Conservation (phyloP, 768 basidiomycete species). For the Tulasnella sp. region DNA sequence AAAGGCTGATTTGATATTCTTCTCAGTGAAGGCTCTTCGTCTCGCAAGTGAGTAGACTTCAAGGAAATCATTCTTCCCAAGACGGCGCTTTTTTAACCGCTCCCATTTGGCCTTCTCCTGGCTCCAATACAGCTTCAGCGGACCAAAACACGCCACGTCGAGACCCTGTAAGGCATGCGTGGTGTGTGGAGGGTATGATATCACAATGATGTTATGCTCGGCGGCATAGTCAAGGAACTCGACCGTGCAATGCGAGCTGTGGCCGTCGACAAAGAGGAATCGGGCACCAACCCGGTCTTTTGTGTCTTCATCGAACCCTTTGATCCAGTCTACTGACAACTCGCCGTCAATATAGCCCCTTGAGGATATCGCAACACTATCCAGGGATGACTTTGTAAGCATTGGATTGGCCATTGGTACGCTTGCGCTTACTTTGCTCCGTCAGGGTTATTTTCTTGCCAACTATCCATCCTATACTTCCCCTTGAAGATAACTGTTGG, state of each 20-base stretch:
- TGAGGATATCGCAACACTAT: not conserved
- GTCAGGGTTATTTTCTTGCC: constrained; percentile 18
- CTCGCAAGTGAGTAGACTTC: constrained; percentile 33
- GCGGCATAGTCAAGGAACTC: constrained; percentile 37
- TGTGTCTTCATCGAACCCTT: constrained; percentile 44
- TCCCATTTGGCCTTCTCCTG: constrained; percentile 36
- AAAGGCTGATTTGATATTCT: constrained; percentile 4
- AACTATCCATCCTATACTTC: not conserved
- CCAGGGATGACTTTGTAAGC: not conserved
- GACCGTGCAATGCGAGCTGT: constrained; percentile 43
- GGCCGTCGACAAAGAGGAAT: constrained; percentile 47
- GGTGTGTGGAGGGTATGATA: constrained; percentile 47
- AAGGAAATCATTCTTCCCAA: constrained; percentile 41
- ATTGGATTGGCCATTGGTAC: not conserved
- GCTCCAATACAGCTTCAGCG: constrained; percentile 37
- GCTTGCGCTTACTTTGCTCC: not conserved
- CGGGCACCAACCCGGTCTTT: constrained; percentile 31
- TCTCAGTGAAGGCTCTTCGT: not conserved
- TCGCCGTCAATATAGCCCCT: constrained; percentile 40
- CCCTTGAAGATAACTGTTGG: constrained; percentile 27
- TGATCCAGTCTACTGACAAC: constrained; percentile 40
- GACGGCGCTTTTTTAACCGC: constrained; percentile 30
- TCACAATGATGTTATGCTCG: constrained; percentile 39
- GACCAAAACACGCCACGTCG: constrained; percentile 26
- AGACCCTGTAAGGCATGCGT: constrained; percentile 37